Evolutionary conservation across 2,329 filamentous ascomycete genomes (phyloP), one percentile per base, ranked within the genome.

Genomic region (Penicillium griseofulvum): DNA sequence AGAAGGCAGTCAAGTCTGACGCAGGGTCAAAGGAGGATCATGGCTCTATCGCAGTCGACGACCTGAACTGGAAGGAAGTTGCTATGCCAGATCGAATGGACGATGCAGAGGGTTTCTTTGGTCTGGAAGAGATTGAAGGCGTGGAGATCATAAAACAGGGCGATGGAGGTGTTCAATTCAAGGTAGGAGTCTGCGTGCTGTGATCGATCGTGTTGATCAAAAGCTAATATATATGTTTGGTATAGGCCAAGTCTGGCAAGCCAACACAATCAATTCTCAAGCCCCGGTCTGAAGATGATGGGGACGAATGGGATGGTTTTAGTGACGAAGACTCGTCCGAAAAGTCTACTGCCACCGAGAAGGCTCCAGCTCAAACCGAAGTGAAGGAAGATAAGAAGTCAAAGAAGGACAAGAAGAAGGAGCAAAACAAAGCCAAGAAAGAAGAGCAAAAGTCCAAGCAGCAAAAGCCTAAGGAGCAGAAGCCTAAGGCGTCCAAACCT

Each of bases 21-120:
- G 44, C 52, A 43, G 54, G 56, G 17, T 31, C 59, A 4, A 55
- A 60, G 36, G 65, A 68, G 22, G 55, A 52, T 50, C 63, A 72
- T 44, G 65, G 63, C 36, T 45, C 71, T 36, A 64, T 76, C 48
- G 66, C 65, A 24, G 58, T 83, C 33, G 79, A 86, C 56, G 76
- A 82, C 37, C 74, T 88, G 53, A 75, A 78, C 66, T 88, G 86
- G 86, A 83, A 81, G 58, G 79, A 84, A 19, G 84, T 94, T 4
- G 70, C 77, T 34, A 77, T 88, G 64, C 90, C 90, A 7, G 89
- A 92, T 68, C 86, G 88, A 68, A 80, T 92, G 64, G 86, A 93
- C 43, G 90, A 97, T 75, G 90, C 90, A n/a, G 91, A 95, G 61
- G 94, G 94, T 0, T 97, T 99, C 72, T 95, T 87, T 65, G 91